A percentile compares a stretch with the other conserved stretches of the same genome.
These are phyloP conservation scores for Psidium friedrichsthalianum DNA, from an alignment of 345 rosid genomes.

Conservation along the genomic window DNA sequence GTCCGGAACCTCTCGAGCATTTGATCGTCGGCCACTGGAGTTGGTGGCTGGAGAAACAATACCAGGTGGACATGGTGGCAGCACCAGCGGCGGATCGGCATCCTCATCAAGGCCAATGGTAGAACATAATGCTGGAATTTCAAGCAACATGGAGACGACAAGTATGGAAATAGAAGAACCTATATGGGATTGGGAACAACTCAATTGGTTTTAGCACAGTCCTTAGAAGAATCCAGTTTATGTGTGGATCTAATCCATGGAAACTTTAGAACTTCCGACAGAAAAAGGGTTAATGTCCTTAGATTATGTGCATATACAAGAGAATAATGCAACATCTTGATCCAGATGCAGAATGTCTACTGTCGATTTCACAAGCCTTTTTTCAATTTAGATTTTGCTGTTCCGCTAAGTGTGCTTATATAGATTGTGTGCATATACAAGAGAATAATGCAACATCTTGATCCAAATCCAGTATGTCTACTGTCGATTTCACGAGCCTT, in stretches of 20 bases:
- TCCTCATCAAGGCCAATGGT: neutral
- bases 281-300: neutral
- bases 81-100: neutral
- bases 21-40: conserved; percentile 70
- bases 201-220: conserved; percentile 12
- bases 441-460: neutral
- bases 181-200: conserved; percentile 50
- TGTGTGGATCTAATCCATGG: neutral
- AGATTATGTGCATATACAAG: neutral
- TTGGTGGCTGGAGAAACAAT: conserved; percentile 1
- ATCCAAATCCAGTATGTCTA: neutral
- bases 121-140: neutral
- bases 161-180: conserved; percentile 3
- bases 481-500: neutral
- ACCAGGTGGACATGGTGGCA: conserved; percentile 6
- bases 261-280: neutral
- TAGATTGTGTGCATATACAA: neutral
- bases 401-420: neutral
- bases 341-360: neutral
- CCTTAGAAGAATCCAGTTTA: neutral
- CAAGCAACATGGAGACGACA: neutral
- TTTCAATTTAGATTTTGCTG: neutral
- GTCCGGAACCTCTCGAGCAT: conserved; percentile 62
- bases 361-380: neutral
- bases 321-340: neutral